Base-by-base conservation (phyloP, 495 filamentous ascomycete genomes). In the Aspergillus asperescens region DNA sequence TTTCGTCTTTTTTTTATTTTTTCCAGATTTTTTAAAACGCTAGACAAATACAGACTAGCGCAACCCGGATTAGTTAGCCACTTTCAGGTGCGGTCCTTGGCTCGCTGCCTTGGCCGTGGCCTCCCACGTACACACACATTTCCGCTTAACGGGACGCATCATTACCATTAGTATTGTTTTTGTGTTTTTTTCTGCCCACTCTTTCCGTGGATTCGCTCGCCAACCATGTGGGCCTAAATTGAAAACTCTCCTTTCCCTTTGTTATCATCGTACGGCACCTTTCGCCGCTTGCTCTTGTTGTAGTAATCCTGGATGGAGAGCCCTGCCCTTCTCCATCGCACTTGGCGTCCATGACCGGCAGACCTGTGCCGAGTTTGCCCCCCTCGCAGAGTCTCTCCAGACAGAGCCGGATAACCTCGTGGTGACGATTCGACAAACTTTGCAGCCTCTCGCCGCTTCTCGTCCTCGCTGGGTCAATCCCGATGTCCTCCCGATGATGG, bases 301-400 rank as follows among this genome's bases (percentile, higher is more conserved):
- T 43, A 29, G 52, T 45, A 38, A 48, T 47, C 22, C 56, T 55
- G 27, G 38, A 59, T 55, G 48, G 56, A 25, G 52, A 52, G 52
- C 51, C 52, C 39, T 54, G 29, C 50, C 24, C 39, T 46, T 41
- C 47, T 50, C 42, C 37, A 43, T 55, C 18, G 18, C 29, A 23
- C 47, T 50, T 40, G 48, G 40, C 48, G 42, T 32, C 50, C 42
- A 48, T 57, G 47, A 59, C 54, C 61, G 61, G 61, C 61, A 60
- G 61, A 57, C 38, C 28, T 56, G 61, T 63, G 61, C 61, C 61
- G 61, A 63, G 55, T 62, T 60, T 38, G 54, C 56, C 60, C 56
- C 55, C 57, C 24, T 45, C 50, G 40, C 39, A 19, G n/a, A 38
- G 19, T 42, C 23, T 44, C 48, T 37, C 43, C 25, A 32, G 43